Percentiles rank a stretch among this genome's conserved stretches.
phyloP scores from a whole-genome alignment of 768 basidiomycete genomes.

The Pleurotus pulmonarius region DNA sequence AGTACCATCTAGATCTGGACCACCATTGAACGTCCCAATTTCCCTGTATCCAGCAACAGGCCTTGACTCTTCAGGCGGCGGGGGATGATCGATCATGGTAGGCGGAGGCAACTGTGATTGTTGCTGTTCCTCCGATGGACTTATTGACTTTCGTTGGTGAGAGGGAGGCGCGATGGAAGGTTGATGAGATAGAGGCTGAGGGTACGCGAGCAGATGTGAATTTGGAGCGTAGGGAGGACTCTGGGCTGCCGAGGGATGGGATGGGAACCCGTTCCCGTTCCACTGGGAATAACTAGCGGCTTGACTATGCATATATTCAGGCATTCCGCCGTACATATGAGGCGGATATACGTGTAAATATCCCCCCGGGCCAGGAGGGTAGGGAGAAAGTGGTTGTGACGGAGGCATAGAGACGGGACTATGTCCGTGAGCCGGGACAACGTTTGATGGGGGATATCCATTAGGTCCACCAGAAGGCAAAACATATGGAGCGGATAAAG shows the following conservation, averaged over 20 bases:
- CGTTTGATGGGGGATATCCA: background rate
- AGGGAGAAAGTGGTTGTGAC: background rate
- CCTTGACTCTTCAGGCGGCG: slow-evolving; percentile 9
- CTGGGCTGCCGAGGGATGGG: slow-evolving; percentile 21
- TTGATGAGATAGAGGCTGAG: background rate
- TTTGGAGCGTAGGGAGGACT: slow-evolving; percentile 18
- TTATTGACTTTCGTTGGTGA: background rate
- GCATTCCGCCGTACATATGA: slow-evolving; percentile 17
- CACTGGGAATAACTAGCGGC: slow-evolving; percentile 34
- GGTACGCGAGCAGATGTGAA: slow-evolving; percentile 6
- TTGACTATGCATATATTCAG: slow-evolving; percentile 23
- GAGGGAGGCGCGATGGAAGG: background rate
- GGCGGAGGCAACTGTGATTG: slow-evolving; percentile 10
- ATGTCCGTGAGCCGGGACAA: background rate
- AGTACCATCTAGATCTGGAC: background rate
- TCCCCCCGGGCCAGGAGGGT: slow-evolving; percentile 13
- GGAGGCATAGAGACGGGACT: background rate
- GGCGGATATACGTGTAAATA: slow-evolving; percentile 19
- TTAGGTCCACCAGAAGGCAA: background rate
- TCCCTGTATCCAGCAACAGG: slow-evolving; percentile 9
- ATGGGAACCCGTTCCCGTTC: slow-evolving; percentile 20
- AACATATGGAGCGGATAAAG: background rate
- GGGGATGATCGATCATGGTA: slow-evolving; percentile 10
- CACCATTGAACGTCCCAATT: background rate
- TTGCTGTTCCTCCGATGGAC: background rate